Base-by-base conservation (phyloP, 768 basidiomycete species). In the Royoungia palumana region DNA sequence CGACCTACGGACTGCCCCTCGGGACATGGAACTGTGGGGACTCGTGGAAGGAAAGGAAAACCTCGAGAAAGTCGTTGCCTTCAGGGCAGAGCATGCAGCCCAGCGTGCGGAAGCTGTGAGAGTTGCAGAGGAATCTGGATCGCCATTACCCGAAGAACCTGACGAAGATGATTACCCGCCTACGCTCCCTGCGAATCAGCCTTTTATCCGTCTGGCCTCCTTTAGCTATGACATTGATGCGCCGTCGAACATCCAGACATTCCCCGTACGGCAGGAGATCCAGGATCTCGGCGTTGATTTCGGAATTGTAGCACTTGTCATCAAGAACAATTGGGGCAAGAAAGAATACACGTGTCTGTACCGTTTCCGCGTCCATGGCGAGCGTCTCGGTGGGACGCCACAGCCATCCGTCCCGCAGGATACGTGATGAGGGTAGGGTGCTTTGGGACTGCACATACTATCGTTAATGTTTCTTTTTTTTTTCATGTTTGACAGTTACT, bases 11-110 rank as follows among this genome's bases (percentile, higher is more conserved):
- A 83, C 83, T 35, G 91, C 92, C 2, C 95, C 95, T 36, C 74
- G 80, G 50, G 75, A 85, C 36, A 89, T 97, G 81, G 91, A 96
- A 57, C 79, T 95, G 5, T 95, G 93, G 94, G 94, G 83, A 0
- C 67, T 93, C 55, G 79, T 95, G 28, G 93, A 96, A 55, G 89
- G 88, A 10, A 51, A 61, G 43, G 86, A 89, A 4, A 89, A 94
- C 56, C 46, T 81, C 6, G 77, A 67, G 30, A 87, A 82, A 63
- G 72, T 89, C 24, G 61, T 60, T 22, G 75, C 70, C 45, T 89
- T 84, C 74, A 72, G 69, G 54, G 75, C 68, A 53, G 72, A 75
- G 62, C 73, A 71, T 61, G 68, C 64, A 30, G 63, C 62, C 44
- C 58, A 58, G 49, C 62, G 62, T 44, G 70, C 67, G 30, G 68